These are phyloP conservation scores for Microdochium paspali DNA, from an alignment of 2,329 filamentous ascomycete genomes.

Conservation along the genomic window DNA sequence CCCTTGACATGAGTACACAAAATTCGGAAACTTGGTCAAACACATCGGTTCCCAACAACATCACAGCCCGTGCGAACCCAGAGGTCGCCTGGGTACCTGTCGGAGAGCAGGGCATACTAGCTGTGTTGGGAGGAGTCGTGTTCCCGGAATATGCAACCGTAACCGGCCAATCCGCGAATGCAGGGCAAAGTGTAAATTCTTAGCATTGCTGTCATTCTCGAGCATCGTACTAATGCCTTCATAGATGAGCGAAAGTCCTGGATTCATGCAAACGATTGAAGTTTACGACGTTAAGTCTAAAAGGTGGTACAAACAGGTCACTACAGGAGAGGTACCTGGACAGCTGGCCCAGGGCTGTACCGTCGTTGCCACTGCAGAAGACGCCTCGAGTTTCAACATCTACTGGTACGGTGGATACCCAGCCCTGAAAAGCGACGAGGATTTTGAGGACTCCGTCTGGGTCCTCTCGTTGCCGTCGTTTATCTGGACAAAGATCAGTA, in stretches of 20 bases:
- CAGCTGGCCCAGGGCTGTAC: conserved; percentile 60
- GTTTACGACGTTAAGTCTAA: conserved; percentile 65
- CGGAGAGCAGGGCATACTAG: conserved; percentile 63
- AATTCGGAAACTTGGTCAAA: conserved; percentile 46
- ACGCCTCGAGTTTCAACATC: conserved; percentile 68
- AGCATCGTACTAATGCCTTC: conserved; percentile 13
- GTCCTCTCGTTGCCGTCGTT: conserved; percentile 73
- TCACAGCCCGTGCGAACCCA: conserved; percentile 49
- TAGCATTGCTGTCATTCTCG: background rate
- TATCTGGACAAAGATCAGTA: conserved; percentile 55
- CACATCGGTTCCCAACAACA: conserved; percentile 33
- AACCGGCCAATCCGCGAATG: conserved; percentile 17
- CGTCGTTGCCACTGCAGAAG: conserved; percentile 61
- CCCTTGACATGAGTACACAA: conserved; percentile 48
- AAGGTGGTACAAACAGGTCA: conserved; percentile 61
- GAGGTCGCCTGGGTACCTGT: conserved; percentile 71
- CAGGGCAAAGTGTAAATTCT: conserved; percentile 28
- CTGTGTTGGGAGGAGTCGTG: conserved; percentile 68
- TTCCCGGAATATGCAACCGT: conserved; percentile 39
- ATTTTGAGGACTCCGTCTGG: conserved; percentile 63
- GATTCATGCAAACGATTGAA: conserved; percentile 64
- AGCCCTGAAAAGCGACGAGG: conserved; percentile 28
- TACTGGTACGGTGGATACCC: conserved; percentile 77
- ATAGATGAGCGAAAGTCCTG: conserved; percentile 54
- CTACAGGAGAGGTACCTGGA: conserved; percentile 46